phyloP scores from a whole-genome alignment of 495 filamentous ascomycete genomes.

The Penicillium flavigenum region DNA sequence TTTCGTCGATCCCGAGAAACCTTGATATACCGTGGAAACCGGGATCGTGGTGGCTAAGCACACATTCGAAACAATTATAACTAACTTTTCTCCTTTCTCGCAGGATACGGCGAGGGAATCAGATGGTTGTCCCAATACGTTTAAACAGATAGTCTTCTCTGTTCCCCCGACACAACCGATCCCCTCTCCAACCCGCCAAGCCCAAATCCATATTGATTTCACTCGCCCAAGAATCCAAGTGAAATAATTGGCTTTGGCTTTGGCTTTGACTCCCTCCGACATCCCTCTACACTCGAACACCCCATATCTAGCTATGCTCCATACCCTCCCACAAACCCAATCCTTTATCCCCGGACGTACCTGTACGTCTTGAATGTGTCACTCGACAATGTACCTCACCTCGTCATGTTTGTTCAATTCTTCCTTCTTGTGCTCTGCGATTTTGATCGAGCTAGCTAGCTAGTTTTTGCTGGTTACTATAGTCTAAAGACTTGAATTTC shows the following conservation, averaged over 20 bases:
- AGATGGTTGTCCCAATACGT: slow-evolving; percentile 57
- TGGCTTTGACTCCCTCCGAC: neutral
- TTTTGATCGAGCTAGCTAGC: slow-evolving; percentile 9
- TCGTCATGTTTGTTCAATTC: slow-evolving; percentile 3
- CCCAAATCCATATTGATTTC: neutral
- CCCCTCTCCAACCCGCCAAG: neutral
- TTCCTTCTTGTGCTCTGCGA: slow-evolving; percentile 6
- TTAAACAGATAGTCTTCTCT: slow-evolving; percentile 23
- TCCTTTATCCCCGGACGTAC: neutral
- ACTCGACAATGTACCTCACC: slow-evolving; percentile 5
- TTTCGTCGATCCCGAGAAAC: slow-evolving; percentile 10
- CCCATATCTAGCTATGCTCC: neutral
- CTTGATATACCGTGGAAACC: neutral
- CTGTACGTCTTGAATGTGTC: slow-evolving; percentile 17
- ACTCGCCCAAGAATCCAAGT: neutral
- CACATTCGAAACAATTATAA: neutral
- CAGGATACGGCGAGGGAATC: slow-evolving; percentile 56
- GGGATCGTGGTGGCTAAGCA: neutral
- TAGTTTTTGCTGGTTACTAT: slow-evolving; percentile 8
- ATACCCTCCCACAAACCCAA: neutral
- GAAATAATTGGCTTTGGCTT: neutral
- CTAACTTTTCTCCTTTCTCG: slow-evolving; percentile 10
- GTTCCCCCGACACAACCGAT: neutral
- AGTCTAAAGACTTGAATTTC: slow-evolving; percentile 10
- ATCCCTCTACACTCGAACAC: neutral